Conservation (phyloP, 441 rosid species). For the Gossypium gossypioides region DNA sequence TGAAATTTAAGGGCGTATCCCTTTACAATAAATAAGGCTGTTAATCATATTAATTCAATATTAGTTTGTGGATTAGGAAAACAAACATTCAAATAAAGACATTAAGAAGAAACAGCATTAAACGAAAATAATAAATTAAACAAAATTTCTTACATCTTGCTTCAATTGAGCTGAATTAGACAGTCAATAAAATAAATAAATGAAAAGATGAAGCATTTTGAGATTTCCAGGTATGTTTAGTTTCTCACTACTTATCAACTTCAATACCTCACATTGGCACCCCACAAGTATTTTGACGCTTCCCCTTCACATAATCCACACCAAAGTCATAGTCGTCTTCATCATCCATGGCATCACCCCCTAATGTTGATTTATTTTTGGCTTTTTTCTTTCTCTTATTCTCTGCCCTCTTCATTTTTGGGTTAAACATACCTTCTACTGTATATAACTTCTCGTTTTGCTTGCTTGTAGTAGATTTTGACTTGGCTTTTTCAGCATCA, state of each 20-base stretch:
- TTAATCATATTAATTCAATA: no score
- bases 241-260: conserved; percentile 33
- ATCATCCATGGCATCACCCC: conserved; percentile 42
- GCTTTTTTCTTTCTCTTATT: conserved; percentile 68
- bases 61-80: no score
- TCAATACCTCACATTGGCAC: conserved; percentile 51
- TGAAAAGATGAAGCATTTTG: no score
- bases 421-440: conserved; percentile 63
- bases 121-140: no score
- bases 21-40: no score
- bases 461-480: conserved; percentile 28
- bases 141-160: no score
- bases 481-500: conserved; percentile 27
- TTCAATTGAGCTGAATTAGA: no score
- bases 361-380: conserved; percentile 22
- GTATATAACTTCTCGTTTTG: conserved; percentile 67
- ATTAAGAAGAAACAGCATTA: no score
- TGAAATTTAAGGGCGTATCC: no score
- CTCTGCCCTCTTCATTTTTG: conserved; percentile 62
- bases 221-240: not conserved
- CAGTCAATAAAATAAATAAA: no score
- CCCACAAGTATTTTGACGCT: conserved; percentile 21
- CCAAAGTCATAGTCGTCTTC: conserved; percentile 70
- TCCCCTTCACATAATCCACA: conserved; percentile 49
- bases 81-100: no score